phyloP scores from a whole-genome alignment of 164 flowering plant species.

The Cinnamomum micranthum region DNA sequence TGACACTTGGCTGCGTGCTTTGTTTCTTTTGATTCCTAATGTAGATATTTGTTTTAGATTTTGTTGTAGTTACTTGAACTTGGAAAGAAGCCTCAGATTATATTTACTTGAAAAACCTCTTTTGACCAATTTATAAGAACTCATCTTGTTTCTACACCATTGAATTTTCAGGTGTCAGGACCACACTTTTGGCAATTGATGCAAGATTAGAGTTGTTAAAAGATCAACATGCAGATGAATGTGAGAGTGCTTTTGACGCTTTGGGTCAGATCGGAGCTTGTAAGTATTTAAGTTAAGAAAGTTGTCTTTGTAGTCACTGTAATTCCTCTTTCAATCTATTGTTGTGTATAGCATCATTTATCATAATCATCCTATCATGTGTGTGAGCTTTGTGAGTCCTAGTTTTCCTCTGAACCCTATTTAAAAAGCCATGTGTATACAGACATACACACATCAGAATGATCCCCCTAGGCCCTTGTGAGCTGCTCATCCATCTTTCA shows the following conservation, averaged over 20 bases:
- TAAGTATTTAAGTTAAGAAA: conserved; percentile 36
- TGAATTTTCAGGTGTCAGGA: conserved; percentile 39
- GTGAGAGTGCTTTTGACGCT: conserved; percentile 82
- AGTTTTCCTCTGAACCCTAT: no score
- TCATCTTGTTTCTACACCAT: neutral
- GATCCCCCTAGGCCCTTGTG: no score
- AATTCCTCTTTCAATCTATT: neutral
- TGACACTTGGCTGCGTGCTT: neutral
- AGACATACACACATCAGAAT: no score
- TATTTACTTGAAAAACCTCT: neutral
- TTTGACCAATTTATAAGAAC: neutral
- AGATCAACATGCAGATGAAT: conserved; percentile 62
- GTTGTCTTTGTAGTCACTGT: neutral
- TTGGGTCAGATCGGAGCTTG: conserved; percentile 84
- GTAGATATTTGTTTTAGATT: neutral
- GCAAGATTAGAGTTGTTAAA: conserved; percentile 45
- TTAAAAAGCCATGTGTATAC: no score
- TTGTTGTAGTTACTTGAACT: neutral
- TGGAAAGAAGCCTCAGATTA: neutral
- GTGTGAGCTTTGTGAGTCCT: no score
- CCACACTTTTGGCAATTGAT: conserved; percentile 51
- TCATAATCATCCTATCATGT: no score
- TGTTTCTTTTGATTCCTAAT: neutral
- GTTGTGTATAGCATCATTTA: no score
- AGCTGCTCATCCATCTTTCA: no score